Conservation (phyloP, 108 stramenopile species). For the Skeletonema grethae region DNA sequence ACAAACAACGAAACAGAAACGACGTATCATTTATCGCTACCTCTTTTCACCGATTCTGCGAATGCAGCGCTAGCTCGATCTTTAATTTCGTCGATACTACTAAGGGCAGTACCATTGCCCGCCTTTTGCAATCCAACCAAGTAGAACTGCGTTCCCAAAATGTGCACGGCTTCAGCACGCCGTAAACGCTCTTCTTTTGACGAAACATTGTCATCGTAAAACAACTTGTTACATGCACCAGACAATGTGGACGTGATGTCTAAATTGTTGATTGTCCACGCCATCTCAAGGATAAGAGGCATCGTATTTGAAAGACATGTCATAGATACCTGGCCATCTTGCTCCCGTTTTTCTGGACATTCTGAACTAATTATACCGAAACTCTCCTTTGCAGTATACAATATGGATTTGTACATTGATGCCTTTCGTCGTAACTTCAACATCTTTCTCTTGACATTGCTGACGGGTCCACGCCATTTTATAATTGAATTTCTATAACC, state of each 20-base stretch:
- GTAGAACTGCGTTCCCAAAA: constrained; percentile 46
- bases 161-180: constrained; percentile 42
- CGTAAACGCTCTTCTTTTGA: constrained; percentile 30
- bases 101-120: constrained; percentile 20
- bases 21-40: background rate
- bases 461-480: constrained; percentile 40
- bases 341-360: constrained; percentile 7
- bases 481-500: constrained; percentile 44
- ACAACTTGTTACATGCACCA: constrained; percentile 44
- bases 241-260: constrained; percentile 50
- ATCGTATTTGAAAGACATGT: constrained; percentile 39
- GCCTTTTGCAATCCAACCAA: constrained; percentile 36
- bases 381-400: constrained; percentile 26
- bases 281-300: constrained; percentile 42
- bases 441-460: constrained; percentile 29
- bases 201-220: constrained; percentile 41
- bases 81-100: constrained; percentile 46
- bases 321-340: constrained; percentile 19
- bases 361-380: background rate
- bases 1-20: background rate
- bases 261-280: constrained; percentile 50
- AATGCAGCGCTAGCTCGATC: constrained; percentile 49
- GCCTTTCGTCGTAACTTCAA: constrained; percentile 24
- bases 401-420: constrained; percentile 25
- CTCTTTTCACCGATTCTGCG: constrained; percentile 45